These are phyloP conservation scores for Talaromyces sp. DNA, from an alignment of 2,329 filamentous ascomycete species.

Conservation along the genomic window DNA sequence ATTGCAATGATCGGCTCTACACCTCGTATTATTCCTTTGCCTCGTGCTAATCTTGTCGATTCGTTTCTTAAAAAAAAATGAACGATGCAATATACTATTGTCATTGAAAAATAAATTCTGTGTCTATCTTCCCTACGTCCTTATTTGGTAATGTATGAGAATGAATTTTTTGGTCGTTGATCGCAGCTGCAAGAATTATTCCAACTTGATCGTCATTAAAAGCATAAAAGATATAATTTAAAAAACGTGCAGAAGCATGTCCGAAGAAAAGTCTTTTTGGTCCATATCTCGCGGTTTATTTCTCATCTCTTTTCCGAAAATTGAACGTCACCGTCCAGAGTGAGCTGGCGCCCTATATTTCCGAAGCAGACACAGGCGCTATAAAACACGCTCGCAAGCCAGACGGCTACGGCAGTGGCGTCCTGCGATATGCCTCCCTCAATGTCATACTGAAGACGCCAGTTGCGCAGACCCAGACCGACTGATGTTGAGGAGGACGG, in stretches of 20 bases:
- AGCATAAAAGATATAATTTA: not conserved
- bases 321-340: constrained; percentile 36
- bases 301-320: not conserved
- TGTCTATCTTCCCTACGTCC: not conserved
- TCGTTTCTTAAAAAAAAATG: too few relatives aligned
- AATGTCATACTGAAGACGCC: constrained; percentile 31
- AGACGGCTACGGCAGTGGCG: constrained; percentile 65
- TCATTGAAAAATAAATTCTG: not conserved
- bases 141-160: not conserved
- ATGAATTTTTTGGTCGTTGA: not conserved
- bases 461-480: constrained; percentile 27
- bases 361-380: constrained; percentile 95
- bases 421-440: constrained; percentile 44
- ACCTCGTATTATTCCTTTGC: constrained; percentile 24
- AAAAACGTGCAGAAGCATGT: not conserved
- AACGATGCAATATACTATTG: not conserved
- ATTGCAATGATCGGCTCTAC: constrained; percentile 60
- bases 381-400: constrained; percentile 90
- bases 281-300: not conserved
- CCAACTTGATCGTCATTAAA: constrained; percentile 6
- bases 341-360: constrained; percentile 81
- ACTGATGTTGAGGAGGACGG: constrained; percentile 44
- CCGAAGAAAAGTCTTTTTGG: not conserved
- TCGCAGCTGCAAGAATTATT: not conserved
- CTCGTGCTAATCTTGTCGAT: not conserved